These are phyloP conservation scores for Solanum hybrid DNA, from an alignment of 305 asterid species.

Conservation along the genomic window DNA sequence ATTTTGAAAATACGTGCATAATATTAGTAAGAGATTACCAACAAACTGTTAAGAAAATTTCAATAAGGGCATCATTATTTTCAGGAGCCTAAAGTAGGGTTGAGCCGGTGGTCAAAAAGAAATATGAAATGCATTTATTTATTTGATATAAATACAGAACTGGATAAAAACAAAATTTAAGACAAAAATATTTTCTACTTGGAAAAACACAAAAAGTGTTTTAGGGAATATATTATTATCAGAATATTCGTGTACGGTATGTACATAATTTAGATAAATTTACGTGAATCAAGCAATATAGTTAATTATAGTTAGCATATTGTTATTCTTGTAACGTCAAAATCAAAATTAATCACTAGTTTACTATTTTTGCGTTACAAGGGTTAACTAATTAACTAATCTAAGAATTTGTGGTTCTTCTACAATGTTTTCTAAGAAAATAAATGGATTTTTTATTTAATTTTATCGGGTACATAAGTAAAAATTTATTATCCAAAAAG, in stretches of 20 bases:
- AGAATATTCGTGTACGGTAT: not conserved
- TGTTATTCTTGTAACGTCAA: not conserved
- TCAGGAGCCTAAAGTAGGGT: not conserved
- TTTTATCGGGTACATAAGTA: not conserved
- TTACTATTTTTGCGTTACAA: not conserved
- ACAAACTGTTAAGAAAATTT: not conserved
- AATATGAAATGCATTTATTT: not conserved
- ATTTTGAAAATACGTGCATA: not conserved
- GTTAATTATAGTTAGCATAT: not conserved
- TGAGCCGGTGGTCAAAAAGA: not conserved
- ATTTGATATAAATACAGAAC: not conserved
- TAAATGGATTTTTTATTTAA: not conserved
- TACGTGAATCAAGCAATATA: not conserved
- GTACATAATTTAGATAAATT: not conserved
- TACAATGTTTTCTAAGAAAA: not conserved
- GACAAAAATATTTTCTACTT: not conserved
- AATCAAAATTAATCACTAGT: not conserved
- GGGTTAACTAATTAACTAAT: not conserved
- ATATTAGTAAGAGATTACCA: not conserved
- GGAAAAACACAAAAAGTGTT: not conserved
- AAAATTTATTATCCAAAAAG: not conserved
- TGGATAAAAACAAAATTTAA: too few species aligned
- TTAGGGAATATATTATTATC: not conserved
- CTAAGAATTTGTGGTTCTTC: not conserved
- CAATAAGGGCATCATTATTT: not conserved